These are phyloP conservation scores for Centrapalus pauciflorus DNA, from an alignment of 129 eudicot species.

Conservation along the genomic window DNA sequence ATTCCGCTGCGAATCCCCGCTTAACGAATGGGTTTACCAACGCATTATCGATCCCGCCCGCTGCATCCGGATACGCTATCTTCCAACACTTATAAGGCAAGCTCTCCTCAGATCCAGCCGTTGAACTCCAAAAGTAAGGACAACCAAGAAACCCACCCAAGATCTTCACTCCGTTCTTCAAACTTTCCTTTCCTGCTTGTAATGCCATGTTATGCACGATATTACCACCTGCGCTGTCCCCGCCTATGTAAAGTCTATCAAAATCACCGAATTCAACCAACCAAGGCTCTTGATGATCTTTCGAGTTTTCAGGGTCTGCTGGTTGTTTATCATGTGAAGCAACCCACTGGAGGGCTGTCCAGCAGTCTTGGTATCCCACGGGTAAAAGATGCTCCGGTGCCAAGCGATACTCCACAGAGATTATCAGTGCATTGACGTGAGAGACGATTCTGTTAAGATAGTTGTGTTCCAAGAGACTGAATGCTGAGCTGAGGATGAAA, in stretches of 20 bases:
- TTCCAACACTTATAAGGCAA: conserved; percentile 22
- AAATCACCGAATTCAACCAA: conserved; percentile 19
- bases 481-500: conserved; percentile 14
- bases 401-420: conserved; percentile 28
- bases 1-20: conserved; percentile 9
- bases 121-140: conserved; percentile 27
- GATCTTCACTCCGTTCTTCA: conserved; percentile 15
- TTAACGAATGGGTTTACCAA: conserved; percentile 36
- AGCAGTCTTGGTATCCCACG: conserved; percentile 42
- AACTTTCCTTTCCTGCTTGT: conserved; percentile 13
- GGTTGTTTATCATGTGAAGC: conserved; percentile 17
- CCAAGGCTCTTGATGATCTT: conserved; percentile 12
- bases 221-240: conserved; percentile 41
- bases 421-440: conserved; percentile 2
- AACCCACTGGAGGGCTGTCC: conserved; percentile 46
- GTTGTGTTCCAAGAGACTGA: conserved; percentile 1
- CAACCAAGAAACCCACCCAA: conserved; percentile 13
- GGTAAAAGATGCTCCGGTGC: conserved; percentile 53
- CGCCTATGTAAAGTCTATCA: conserved; percentile 27
- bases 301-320: not conserved
- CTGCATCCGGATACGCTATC: conserved; percentile 15
- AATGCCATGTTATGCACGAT: conserved; percentile 29
- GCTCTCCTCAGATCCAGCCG: not conserved
- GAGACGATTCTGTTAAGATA: not conserved
- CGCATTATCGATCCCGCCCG: conserved; percentile 24